Percentiles rank a stretch among this genome's conserved stretches.
These are phyloP conservation scores for Metschnikowia orientalis DNA, from an alignment of 805 yeast species.

Conservation along the genomic window DNA sequence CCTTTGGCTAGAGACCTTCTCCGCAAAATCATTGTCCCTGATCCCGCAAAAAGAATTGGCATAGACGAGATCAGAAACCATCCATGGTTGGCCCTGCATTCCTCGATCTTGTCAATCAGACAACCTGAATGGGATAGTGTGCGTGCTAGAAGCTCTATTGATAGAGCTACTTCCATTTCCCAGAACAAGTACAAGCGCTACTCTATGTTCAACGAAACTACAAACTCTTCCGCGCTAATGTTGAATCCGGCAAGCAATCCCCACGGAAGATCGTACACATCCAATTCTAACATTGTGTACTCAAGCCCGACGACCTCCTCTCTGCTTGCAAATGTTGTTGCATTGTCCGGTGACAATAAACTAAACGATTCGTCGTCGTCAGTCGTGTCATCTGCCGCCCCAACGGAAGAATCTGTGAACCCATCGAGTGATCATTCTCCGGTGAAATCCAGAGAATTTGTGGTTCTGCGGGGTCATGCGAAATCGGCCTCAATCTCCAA, in stretches of 20 bases:
- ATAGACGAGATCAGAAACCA: conserved; percentile 72
- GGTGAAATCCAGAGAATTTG: conserved; percentile 5
- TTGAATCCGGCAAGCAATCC: conserved; percentile 22
- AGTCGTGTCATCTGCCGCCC: conserved; percentile 13
- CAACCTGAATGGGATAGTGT: conserved; percentile 87
- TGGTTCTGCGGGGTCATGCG: conserved; percentile 23
- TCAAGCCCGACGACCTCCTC: conserved; percentile 64
- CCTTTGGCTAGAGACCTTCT: conserved; percentile 89
- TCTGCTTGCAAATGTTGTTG: conserved; percentile 49
- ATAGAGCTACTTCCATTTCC: conserved; percentile 8
- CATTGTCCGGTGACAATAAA: conserved; percentile 29
- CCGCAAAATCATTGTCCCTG: conserved; percentile 77
- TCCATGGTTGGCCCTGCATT: conserved; percentile 85
- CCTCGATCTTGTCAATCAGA: conserved; percentile 73
- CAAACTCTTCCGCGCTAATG: conserved; percentile 35
- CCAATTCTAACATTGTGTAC: conserved; percentile 35
- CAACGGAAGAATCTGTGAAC: conserved; percentile 1
- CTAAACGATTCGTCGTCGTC: conserved; percentile 20
- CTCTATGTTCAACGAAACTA: conserved; percentile 41
- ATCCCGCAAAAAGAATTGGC: conserved; percentile 71
- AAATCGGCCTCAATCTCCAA: conserved; percentile 30
- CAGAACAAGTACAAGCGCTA: conserved; percentile 37
- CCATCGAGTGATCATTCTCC: conserved; percentile 8
- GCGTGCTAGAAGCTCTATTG: conserved; percentile 29
- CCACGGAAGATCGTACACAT: conserved; percentile 34